phyloP scores from a whole-genome alignment of 2,329 filamentous ascomycete genomes.

The Ophiosphaerella narmari region DNA sequence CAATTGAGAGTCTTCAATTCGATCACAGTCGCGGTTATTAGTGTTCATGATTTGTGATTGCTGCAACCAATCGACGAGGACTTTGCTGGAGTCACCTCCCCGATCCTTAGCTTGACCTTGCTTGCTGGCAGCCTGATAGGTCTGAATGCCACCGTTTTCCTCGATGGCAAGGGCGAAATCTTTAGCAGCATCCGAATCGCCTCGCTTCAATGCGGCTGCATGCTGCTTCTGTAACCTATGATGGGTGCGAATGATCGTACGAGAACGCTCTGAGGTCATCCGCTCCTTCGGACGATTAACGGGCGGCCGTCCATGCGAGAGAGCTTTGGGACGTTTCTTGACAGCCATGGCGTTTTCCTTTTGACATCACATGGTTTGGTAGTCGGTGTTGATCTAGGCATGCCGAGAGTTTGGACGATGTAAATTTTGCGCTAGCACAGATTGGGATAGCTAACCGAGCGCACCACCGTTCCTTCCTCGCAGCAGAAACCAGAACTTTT shows the following conservation, averaged over 20 bases:
- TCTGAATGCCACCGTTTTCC: constrained; percentile 61
- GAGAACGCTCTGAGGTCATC: constrained; percentile 62
- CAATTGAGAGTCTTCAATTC: constrained; percentile 39
- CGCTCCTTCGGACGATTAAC: constrained; percentile 32
- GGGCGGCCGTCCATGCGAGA: constrained; percentile 43
- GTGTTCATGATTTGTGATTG: constrained; percentile 28
- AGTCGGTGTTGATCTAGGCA: constrained; percentile 1
- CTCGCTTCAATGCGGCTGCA: constrained; percentile 54
- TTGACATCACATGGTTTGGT: constrained; percentile 10
- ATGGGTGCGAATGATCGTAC: constrained; percentile 63
- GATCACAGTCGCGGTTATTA: constrained; percentile 7
- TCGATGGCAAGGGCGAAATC: constrained; percentile 57
- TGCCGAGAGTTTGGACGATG: constrained; percentile 20
- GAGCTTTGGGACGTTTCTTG: constrained; percentile 39
- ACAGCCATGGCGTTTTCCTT: constrained; percentile 28
- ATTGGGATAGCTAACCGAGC: too few species aligned
- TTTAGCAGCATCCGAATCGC: constrained; percentile 46
- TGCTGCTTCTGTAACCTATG: constrained; percentile 64
- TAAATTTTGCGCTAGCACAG: constrained; percentile 22
- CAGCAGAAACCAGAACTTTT: constrained; percentile 22
- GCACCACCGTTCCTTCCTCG: constrained; percentile 11
- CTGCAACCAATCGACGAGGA: constrained; percentile 64
- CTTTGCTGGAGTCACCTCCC: constrained; percentile 66
- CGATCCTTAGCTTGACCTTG: constrained; percentile 64
- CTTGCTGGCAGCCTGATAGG: constrained; percentile 66